Evolutionary conservation across 2,329 filamentous ascomycete genomes (phyloP).

Genomic region (Nothophoma quercina): DNA sequence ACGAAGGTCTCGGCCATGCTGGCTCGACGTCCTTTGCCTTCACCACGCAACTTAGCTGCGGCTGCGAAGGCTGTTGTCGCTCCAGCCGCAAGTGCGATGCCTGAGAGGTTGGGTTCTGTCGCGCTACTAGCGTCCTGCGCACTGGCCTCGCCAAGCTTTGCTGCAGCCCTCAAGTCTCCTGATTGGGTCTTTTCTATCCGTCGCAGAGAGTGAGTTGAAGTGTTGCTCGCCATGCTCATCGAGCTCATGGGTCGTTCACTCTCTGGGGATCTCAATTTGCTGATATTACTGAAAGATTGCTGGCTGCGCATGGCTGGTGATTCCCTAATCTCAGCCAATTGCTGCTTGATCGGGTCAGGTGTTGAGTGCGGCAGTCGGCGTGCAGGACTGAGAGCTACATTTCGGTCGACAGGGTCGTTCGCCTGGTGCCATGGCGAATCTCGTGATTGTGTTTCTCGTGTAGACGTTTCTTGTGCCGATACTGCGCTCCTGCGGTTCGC

Average conservation of each 20-base stretch:
- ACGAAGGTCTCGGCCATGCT: constrained; percentile 92
- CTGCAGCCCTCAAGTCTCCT: constrained; percentile 77
- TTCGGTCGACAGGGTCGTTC: constrained; percentile 54
- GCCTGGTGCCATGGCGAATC: constrained; percentile 54
- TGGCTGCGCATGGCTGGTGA: constrained; percentile 55
- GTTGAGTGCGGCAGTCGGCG: constrained; percentile 48
- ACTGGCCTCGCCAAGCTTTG: constrained; percentile 64
- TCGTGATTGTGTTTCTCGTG: constrained; percentile 26
- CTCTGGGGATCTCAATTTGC: constrained; percentile 52
- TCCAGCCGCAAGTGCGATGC: constrained; percentile 45
- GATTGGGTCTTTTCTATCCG: constrained; percentile 72
- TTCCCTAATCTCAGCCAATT: constrained; percentile 40
- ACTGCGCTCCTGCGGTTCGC: constrained; percentile 31
- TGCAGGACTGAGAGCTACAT: constrained; percentile 46
- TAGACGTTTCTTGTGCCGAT: constrained; percentile 38
- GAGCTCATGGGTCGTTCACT: constrained; percentile 68
- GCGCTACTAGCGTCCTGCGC: constrained; percentile 44
- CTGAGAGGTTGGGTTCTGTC: constrained; percentile 39
- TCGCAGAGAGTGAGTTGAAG: constrained; percentile 74
- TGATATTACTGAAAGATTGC: constrained; percentile 52
- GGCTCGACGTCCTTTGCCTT: constrained; percentile 82
- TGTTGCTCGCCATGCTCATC: constrained; percentile 55
- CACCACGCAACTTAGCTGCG: constrained; percentile 75
- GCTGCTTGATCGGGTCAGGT: constrained; percentile 46
- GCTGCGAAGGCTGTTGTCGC: constrained; percentile 52